Percentiles rank a stretch among this genome's conserved stretches.
Evolutionary conservation across 768 basidiomycete species (phyloP).

Genomic region (Trichaptum fuscoviolaceum): DNA sequence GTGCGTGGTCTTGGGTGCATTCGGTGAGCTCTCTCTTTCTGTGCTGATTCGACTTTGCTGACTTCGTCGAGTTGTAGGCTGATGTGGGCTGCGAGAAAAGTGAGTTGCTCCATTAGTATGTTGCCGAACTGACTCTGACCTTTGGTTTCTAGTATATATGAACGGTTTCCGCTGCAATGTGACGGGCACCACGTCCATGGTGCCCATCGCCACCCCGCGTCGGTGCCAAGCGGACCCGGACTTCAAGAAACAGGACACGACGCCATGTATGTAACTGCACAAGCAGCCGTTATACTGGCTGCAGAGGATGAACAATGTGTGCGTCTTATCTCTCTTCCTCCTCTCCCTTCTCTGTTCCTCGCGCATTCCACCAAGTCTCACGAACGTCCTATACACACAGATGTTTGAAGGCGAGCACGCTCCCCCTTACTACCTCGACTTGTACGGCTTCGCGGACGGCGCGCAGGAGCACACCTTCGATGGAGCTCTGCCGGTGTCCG

Average conservation of each 20-base stretch:
- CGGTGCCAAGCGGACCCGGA: constrained; percentile 58
- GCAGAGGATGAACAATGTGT: constrained; percentile 55
- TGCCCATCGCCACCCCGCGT: constrained; percentile 50
- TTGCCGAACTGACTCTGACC: not conserved
- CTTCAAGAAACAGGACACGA: constrained; percentile 39
- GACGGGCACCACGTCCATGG: constrained; percentile 45
- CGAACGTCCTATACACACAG: constrained; percentile 28
- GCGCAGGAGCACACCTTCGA: constrained; percentile 76
- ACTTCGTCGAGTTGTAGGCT: constrained; percentile 24
- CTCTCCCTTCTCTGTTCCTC: not conserved
- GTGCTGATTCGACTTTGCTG: not conserved
- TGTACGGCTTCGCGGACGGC: constrained; percentile 69
- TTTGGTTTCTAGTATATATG: constrained; percentile 51
- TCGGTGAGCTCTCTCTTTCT: constrained; percentile 32
- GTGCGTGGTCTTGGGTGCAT: constrained; percentile 75
- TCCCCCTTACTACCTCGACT: constrained; percentile 63
- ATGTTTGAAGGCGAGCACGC: constrained; percentile 60
- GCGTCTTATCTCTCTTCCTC: constrained; percentile 38
- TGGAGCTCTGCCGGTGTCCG: not conserved
- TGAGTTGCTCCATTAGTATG: constrained; percentile 27
- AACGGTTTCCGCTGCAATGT: constrained; percentile 68
- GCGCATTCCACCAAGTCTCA: not conserved
- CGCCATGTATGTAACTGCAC: no score
- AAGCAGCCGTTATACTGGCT: constrained; percentile 77
- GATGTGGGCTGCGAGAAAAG: constrained; percentile 62